Conservation (phyloP, 73 alveolate species). For the Symbiodinium natans region DNA sequence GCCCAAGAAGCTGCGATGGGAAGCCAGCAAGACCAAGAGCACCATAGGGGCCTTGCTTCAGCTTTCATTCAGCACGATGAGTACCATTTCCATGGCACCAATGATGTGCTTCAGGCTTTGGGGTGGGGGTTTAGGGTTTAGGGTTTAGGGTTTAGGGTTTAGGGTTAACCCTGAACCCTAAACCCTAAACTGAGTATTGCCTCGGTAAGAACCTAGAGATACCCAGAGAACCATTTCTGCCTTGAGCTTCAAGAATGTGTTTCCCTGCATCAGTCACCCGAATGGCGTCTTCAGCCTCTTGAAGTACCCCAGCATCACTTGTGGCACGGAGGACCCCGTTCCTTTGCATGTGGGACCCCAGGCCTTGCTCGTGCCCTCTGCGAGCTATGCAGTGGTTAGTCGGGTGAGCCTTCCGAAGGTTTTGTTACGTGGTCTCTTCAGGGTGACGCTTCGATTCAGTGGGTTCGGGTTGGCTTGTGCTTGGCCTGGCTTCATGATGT, state of each 20-base stretch:
- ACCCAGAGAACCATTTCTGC: too few species aligned
- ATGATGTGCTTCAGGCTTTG: slow-evolving; percentile 52
- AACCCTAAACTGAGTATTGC: too few species aligned
- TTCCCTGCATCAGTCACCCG: slow-evolving; percentile 27
- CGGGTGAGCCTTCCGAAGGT: background rate
- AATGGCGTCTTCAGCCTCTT: slow-evolving; percentile 30
- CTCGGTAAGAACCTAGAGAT: background rate
- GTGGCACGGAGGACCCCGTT: background rate
- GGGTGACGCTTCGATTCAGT: background rate
- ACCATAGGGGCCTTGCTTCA: slow-evolving; percentile 4
- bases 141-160: too few species aligned
- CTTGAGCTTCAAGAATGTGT: background rate
- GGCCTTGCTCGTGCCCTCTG: background rate
- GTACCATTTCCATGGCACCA: slow-evolving; percentile 20
- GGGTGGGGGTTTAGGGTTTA: too few species aligned
- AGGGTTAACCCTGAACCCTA: too few species aligned
- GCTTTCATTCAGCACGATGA: slow-evolving; percentile 20
- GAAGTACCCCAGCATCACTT: slow-evolving; percentile 41
- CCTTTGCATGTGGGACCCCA: background rate
- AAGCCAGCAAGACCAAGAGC: slow-evolving; percentile 15
- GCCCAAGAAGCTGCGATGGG: slow-evolving; percentile 1
- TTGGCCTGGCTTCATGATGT: too few species aligned
- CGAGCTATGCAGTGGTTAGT: background rate
- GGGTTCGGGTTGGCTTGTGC: background rate
- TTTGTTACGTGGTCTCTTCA: background rate